A percentile compares a stretch with the other conserved stretches of the same genome.
Conservation (phyloP, 2,329 filamentous ascomycete genomes). For the Cercospora sp. region DNA sequence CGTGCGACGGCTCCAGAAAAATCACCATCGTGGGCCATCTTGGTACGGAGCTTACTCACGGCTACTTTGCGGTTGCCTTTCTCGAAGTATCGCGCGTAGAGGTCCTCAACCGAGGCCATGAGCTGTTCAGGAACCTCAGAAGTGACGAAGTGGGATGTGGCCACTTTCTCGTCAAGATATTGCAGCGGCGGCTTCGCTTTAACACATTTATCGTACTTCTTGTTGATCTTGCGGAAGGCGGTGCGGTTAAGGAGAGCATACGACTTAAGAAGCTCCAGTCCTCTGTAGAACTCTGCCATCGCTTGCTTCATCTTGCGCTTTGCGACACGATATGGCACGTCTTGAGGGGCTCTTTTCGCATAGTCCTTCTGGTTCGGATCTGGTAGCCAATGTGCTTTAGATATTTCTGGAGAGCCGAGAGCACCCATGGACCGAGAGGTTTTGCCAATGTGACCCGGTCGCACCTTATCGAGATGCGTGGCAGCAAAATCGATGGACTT, state of each 20-base stretch:
- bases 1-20: conserved; percentile 61
- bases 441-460: conserved; percentile 54
- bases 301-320: conserved; percentile 91
- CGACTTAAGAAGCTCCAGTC: conserved; percentile 85
- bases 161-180: conserved; percentile 90
- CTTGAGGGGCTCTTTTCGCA: conserved; percentile 43
- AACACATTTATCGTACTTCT: conserved; percentile 94
- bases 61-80: conserved; percentile 90
- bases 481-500: conserved; percentile 22
- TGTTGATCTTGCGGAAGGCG: conserved; percentile 95
- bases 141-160: conserved; percentile 85
- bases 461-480: conserved; percentile 36
- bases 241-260: conserved; percentile 88
- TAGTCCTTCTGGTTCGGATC: conserved; percentile 45
- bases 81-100: conserved; percentile 94
- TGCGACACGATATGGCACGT: conserved; percentile 79
- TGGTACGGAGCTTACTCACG: conserved; percentile 77
- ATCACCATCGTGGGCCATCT: conserved; percentile 60
- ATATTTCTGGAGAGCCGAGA: conserved; percentile 42
- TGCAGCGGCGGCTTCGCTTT: conserved; percentile 73
- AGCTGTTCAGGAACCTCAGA: conserved; percentile 81
- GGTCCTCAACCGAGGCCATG: conserved; percentile 78
- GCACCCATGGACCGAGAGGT: conserved; percentile 51
- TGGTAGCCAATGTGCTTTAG: conserved; percentile 28
- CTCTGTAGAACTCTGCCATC: conserved; percentile 88